Base-by-base conservation (phyloP, 2,329 filamentous ascomycete genomes). In the Hansfordia pulvinata region DNA sequence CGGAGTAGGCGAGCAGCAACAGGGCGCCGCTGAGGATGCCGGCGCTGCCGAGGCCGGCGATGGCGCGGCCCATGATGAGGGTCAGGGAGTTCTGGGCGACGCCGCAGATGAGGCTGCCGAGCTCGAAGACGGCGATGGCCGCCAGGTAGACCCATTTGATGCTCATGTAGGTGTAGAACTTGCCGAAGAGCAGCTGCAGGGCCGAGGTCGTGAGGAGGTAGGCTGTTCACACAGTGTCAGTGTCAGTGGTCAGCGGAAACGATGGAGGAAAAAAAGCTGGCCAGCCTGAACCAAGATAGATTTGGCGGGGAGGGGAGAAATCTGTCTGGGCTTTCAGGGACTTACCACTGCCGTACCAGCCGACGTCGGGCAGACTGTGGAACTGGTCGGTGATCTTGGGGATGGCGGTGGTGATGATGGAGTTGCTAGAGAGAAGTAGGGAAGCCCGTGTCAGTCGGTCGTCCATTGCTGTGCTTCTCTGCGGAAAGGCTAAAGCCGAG, bases 301-400 rank as follows among this genome's bases (percentile, higher is more conserved):
- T n/a, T n/a, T n/a, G n/a, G n/a, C n/a, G 29, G 18, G 8, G 17
- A 19, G 12, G 11, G 13, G 10, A 30, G 18, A 11, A 11, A 11
- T 28, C 30, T 24, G 27, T 35, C 23, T 25, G 20, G 8, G 22
- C 14, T 13, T 27, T 35, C 18, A 28, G 19, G 9, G 29, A 29
- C 38, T 37, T 35, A 35, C 44, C 37, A 31, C 50, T 53, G 10
- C 56, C 57, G 29, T 64, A 63, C 60, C 60, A 64, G 21, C 55
- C 59, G 7, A 64, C 51, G 31, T 64, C 59, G 5, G 43, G 36
- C 1, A 62, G 43, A 20, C 54, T 51, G 30, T 58, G 45, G 36
- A 58, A 54, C 7, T 43, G 36, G 29, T 45, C 41, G 2, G 52
- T 54, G 28, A 57, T 56, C 14, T 50, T 52, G 5, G 54, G 54